Evolutionary conservation across 1,284 basidiomycete genomes (phyloP), one percentile per base, ranked within the genome.

Genomic region (Malassezia restricta): DNA sequence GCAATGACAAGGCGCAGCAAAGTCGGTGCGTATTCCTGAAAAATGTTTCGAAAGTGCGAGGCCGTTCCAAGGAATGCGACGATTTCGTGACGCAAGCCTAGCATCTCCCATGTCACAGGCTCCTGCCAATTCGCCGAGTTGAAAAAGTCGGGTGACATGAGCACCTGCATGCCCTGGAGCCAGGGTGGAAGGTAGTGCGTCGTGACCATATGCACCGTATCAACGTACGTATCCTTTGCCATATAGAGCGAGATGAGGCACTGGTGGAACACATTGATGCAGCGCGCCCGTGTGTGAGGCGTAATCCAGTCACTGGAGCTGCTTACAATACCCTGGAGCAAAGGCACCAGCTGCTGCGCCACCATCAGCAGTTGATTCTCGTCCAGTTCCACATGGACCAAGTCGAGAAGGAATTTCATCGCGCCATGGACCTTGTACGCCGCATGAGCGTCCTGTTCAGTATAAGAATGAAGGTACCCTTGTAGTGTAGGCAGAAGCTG

Each of bases 161-260:
- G 33, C 1, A 44, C 42, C 9, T 64, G 53, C 53, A 72, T 61
- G 8, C 61, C 59, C 8, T 48, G 30, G 3, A 71, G 56, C 92
- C 92, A 98, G 11, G 83, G 78, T 0, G 90, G 87, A 5, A 94
- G 79, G 43, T 95, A 81, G 33, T 81, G 80, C 29, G 81, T 81
- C 11, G 82, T 81, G 0, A 89, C 88, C 64, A 86, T 83, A 65
- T 86, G 85, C 40, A 87, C 86, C 0, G 86, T 81, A 44, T 85
- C 81, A 0, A 89, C 87, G 64, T 90, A 85, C 62, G 87, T 83
- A 40, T 90, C 88, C 71, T 88, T 89, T 54, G 96, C 87, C 83
- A 91, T 96, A 75, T 84, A 89, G 15, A 96, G 77, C 8, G 88
- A 85, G 49, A 83, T 81, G 11, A 95, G 79, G 66, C 89, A 88